Evolutionary conservation across 257 asterid species (phyloP), one percentile per base, ranked within the genome.

Genomic region (Ehretia macrophylla): DNA sequence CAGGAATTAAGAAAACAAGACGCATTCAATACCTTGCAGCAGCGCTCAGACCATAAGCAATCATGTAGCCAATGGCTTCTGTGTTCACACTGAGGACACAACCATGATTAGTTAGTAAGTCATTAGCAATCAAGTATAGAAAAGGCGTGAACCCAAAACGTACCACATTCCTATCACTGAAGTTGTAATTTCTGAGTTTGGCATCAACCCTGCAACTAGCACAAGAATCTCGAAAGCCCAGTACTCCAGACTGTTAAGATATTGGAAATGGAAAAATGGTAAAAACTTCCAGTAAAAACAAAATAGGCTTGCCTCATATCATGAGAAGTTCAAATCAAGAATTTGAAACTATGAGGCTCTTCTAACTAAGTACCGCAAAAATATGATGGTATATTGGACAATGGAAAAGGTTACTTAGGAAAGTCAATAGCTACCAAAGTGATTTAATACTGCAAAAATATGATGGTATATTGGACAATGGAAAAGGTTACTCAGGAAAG

Each of bases 141-240:
- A 42, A 42, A 42, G 3, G 47, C 8, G 47, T 11, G 47, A 42
- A 42, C 47, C 4, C 4, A 37, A 44, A 27, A 46, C 79, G 58
- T 59, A 91, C 98, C 96, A 82, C 85, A 91, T 88, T 18, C 87
- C 98, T 51, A 91, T 75, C 12, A 91, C 56, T 0, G 98, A 88
- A 48, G 98, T 91, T 4, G 83, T 52, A 17, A 81, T 49, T 66
- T 79, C 79, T 3, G 98, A 67, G 55, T 87, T 56, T 14, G 94
- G 95, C 98, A 91, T 80, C 63, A 88, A 50, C 40, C 98, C 95
- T 0, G 94, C 94, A 48, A 88, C 60, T 49, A 91, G 60, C 40
- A 91, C 98, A 27, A 88, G 94, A 67, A 77, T 57, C 83, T 91
- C 98, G 45, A 83, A 85, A 60, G 94, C 96, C 88, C 96, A 85